phyloP scores from a whole-genome alignment of 495 filamentous ascomycete species.

The Hypoxylon lenormandii region DNA sequence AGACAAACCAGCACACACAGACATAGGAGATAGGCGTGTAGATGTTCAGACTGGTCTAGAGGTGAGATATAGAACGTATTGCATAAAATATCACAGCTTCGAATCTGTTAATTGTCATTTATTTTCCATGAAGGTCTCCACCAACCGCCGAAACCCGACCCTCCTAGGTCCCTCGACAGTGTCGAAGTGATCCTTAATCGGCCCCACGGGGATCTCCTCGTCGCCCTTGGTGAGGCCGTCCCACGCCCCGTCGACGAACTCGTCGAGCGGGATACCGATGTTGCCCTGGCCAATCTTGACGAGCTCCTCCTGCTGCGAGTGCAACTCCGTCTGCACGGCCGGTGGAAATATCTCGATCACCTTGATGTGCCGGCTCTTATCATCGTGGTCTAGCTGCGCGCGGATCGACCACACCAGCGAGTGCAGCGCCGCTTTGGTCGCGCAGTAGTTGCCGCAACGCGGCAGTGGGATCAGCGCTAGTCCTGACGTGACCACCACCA shows the following conservation, averaged over 20 bases:
- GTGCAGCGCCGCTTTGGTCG: conserved; percentile 70
- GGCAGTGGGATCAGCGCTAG: conserved; percentile 67
- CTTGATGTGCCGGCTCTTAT: conserved; percentile 54
- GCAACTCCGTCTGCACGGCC: conserved; percentile 73
- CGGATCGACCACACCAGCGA: conserved; percentile 68
- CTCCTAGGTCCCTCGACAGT: conserved; percentile 31
- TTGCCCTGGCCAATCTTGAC: conserved; percentile 51
- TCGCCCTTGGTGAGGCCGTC: conserved; percentile 62
- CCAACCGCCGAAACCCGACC: conserved; percentile 20
- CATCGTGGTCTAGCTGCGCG: conserved; percentile 65
- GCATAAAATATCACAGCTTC: conserved; percentile 7
- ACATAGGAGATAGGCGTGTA: neutral
- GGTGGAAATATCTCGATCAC: conserved; percentile 76
- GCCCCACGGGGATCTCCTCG: conserved; percentile 59
- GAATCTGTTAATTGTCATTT: conserved; percentile 8
- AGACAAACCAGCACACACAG: conserved; percentile 1
- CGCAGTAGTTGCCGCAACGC: conserved; percentile 67
- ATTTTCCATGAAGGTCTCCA: conserved; percentile 27
- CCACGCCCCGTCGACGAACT: conserved; percentile 70
- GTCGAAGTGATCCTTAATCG: conserved; percentile 30
- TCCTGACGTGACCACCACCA: conserved; percentile 66
- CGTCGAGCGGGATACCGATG: conserved; percentile 70
- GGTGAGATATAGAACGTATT: neutral
- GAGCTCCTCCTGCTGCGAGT: conserved; percentile 63
- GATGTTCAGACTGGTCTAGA: neutral